Evolutionary conservation across 257 asterid genomes (phyloP), one percentile per base, ranked within the genome.

Genomic region (Haberlea rhodopensis): DNA sequence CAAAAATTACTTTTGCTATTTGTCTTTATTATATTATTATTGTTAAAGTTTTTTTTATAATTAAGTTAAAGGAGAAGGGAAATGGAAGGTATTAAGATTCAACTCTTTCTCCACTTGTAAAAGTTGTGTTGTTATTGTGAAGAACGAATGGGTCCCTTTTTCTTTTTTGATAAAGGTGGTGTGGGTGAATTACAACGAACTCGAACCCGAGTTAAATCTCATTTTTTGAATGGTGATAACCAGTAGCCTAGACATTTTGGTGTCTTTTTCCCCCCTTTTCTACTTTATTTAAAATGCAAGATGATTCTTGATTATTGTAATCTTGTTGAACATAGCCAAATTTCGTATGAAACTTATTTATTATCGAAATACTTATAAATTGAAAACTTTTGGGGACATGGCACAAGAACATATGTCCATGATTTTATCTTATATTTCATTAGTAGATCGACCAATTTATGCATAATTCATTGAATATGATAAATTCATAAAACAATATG

Each of bases 21-120:
- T 64, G 60, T 66, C 67, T 18, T 59, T 49, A 26, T 37, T 37
- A 34, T 34, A 34, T 34, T 34, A 34, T 34, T 34, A 34, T 3
- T 34, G 5, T 16, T 10, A 37, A 37, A 3, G 46, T 37, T 11
- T 11, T n/a, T 37, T 37, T 37, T 10, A 37, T 37, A 3, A 37
- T 37, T n/a, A 37, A 37, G 46, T 37, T 37, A 32, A 37, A 37
- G 11, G 46, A 37, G 46, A 78, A 73, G 65, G 43, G 46, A 56
- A 22, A 54, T 69, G 19, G 46, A 67, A 58, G 71, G 34, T 60
- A 63, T 53, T 20, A 60, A 75, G 80, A 73, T 73, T 78, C 84
- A 54, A 46, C 29, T 67, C 67, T 37, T 24, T 62, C 68, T 55
- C 73, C 75, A 78, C 72, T 76, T 59, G 67, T 24, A 57, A 61